A percentile compares a stretch with the other conserved stretches of the same genome.
phyloP scores from a whole-genome alignment of 306 rosid genomes.

The Nissolia schottii region DNA sequence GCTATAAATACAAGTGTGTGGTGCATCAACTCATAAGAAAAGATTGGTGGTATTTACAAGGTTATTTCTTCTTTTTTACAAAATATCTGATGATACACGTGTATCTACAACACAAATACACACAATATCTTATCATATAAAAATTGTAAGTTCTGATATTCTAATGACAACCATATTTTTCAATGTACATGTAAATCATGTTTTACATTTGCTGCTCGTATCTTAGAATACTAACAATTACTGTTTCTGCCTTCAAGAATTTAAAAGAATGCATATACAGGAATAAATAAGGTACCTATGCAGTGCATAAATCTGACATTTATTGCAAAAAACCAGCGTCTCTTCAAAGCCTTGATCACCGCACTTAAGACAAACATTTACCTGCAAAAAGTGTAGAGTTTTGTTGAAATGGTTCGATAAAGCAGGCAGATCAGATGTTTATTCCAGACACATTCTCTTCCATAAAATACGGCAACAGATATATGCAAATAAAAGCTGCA shows the following conservation, averaged over 20 bases:
- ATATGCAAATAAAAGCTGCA: background rate
- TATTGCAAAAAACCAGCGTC: slow-evolving; percentile 22
- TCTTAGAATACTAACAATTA: slow-evolving; percentile 1
- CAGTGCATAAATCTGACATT: slow-evolving; percentile 20
- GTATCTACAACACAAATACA: background rate
- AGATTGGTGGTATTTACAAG: background rate
- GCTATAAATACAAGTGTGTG: background rate
- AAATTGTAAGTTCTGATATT: background rate
- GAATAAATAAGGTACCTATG: slow-evolving; percentile 27
- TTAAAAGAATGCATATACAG: background rate
- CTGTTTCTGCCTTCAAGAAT: background rate
- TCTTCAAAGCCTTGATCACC: slow-evolving; percentile 30
- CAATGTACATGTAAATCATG: background rate
- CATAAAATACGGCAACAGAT: background rate
- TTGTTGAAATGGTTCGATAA: background rate
- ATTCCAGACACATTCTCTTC: background rate
- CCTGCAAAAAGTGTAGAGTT: slow-evolving; percentile 16
- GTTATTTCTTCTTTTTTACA: background rate
- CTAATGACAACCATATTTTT: background rate
- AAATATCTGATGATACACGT: background rate
- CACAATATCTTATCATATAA: background rate
- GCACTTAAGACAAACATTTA: slow-evolving; percentile 30
- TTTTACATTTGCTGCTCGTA: background rate
- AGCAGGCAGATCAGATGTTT: background rate
- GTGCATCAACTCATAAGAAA: background rate